Evolutionary conservation across 169 alveolate genomes (phyloP).

Genomic region (Plasmodium vivax): DNA sequence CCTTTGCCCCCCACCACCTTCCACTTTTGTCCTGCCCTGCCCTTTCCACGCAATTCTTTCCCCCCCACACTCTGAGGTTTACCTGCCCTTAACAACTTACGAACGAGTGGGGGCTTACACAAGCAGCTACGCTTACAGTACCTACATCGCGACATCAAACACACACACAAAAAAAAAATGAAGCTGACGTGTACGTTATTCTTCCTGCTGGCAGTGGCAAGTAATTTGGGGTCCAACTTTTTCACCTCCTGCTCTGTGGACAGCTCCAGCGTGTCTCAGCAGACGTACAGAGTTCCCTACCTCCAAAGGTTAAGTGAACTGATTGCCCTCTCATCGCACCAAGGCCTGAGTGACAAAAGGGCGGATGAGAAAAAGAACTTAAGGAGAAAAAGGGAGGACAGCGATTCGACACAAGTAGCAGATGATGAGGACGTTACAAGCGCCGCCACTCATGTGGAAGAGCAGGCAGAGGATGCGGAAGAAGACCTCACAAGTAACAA

Average conservation of each 20-base stretch:
- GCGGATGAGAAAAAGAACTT: constrained; percentile 26
- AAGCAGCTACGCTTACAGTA: neutral
- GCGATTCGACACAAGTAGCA: neutral
- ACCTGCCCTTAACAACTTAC: neutral
- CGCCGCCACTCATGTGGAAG: neutral
- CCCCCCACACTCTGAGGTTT: neutral
- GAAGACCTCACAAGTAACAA: neutral
- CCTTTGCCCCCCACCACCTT: neutral
- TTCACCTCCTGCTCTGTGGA: neutral
- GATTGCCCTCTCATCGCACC: neutral
- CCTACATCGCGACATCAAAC: neutral
- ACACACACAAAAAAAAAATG: constrained; percentile 18
- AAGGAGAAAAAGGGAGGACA: constrained; percentile 25
- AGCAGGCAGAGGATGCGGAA: neutral
- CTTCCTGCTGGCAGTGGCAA: constrained; percentile 30
- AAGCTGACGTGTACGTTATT: constrained; percentile 26
- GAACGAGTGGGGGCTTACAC: neutral
- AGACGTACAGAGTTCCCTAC: neutral
- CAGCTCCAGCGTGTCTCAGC: neutral
- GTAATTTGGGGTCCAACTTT: constrained; percentile 8
- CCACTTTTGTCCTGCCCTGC: neutral
- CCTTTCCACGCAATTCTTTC: neutral
- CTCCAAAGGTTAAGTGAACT: neutral
- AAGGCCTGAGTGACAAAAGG: neutral
- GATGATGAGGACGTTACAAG: neutral